A percentile compares a stretch with the other conserved stretches of the same genome.
Evolutionary conservation across 1,284 basidiomycete species (phyloP).

Genomic region (Golubevia sp.): DNA sequence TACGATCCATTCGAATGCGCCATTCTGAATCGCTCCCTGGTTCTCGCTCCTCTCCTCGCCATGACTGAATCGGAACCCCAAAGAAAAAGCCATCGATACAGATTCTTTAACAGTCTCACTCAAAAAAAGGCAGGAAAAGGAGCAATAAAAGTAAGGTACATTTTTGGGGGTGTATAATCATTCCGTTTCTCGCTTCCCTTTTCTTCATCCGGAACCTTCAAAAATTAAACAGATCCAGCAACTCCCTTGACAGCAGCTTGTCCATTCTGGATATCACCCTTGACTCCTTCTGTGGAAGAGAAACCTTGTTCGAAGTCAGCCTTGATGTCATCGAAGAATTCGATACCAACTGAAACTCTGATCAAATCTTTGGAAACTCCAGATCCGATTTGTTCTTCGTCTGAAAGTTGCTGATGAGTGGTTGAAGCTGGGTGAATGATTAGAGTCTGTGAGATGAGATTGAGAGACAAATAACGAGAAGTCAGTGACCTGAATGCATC

Average conservation of each 20-base stretch:
- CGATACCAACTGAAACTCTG: conserved; percentile 79
- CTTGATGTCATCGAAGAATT: conserved; percentile 70
- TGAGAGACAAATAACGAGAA: conserved; percentile 48
- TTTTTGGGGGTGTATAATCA: too few species aligned
- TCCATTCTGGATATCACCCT: neutral
- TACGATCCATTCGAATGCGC: too few species aligned
- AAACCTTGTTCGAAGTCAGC: neutral
- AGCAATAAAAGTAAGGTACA: too few species aligned
- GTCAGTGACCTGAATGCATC: neutral
- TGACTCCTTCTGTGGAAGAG: neutral
- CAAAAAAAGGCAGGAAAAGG: too few species aligned
- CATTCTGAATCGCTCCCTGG: too few species aligned
- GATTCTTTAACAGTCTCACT: too few species aligned
- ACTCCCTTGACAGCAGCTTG: neutral
- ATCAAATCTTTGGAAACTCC: conserved; percentile 83
- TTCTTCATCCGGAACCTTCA: too few species aligned
- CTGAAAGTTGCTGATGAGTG: conserved; percentile 78
- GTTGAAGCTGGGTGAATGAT: conserved; percentile 75
- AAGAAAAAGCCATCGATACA: too few species aligned
- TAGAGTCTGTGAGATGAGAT: conserved; percentile 55
- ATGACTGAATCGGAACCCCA: too few species aligned
- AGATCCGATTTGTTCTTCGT: conserved; percentile 71
- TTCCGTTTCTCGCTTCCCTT: too few species aligned
- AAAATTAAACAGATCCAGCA: neutral
- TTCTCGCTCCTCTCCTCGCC: too few species aligned